Evolutionary conservation across 495 filamentous ascomycete genomes (phyloP).

Genomic region (Aspergillus olivimuriae): DNA sequence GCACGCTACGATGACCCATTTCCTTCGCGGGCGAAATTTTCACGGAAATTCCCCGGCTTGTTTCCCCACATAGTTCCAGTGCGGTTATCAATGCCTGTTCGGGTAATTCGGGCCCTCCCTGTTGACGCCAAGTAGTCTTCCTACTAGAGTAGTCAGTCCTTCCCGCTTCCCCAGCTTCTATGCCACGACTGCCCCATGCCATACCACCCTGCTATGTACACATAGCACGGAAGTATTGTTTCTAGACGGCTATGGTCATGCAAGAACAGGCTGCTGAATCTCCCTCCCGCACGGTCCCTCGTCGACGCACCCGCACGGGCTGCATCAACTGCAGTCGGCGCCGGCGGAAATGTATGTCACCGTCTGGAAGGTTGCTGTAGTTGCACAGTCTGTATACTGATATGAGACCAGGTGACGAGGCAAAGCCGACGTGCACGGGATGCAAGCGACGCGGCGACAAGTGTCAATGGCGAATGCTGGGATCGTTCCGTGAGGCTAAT

Average conservation of each 20-base stretch:
- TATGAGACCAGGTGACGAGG: constrained; percentile 17
- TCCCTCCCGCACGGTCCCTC: constrained; percentile 8
- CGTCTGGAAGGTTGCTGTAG: neutral
- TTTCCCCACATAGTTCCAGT: constrained; percentile 2
- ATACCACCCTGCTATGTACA: too few species aligned
- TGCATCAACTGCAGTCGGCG: constrained; percentile 30
- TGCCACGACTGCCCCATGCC: too few species aligned
- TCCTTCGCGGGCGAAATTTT: too few species aligned
- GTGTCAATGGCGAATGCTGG: constrained; percentile 29
- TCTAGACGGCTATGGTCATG: too few species aligned
- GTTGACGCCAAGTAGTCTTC: constrained; percentile 1
- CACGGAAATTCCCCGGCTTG: neutral
- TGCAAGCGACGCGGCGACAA: constrained; percentile 26
- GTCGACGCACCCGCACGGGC: constrained; percentile 27
- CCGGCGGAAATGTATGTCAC: constrained; percentile 24
- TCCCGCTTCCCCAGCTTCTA: too few species aligned
- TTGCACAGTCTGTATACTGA: neutral
- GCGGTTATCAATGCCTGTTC: constrained; percentile 19
- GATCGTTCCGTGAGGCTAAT: constrained; percentile 30
- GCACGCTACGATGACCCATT: too few species aligned
- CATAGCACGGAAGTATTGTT: too few species aligned
- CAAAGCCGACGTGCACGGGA: constrained; percentile 24
- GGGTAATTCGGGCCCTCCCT: constrained; percentile 13
- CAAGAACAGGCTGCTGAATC: neutral
- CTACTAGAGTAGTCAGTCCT: neutral